These are phyloP conservation scores for Penicillium hesseltinei DNA, from an alignment of 2,329 filamentous ascomycete species.

Conservation along the genomic window DNA sequence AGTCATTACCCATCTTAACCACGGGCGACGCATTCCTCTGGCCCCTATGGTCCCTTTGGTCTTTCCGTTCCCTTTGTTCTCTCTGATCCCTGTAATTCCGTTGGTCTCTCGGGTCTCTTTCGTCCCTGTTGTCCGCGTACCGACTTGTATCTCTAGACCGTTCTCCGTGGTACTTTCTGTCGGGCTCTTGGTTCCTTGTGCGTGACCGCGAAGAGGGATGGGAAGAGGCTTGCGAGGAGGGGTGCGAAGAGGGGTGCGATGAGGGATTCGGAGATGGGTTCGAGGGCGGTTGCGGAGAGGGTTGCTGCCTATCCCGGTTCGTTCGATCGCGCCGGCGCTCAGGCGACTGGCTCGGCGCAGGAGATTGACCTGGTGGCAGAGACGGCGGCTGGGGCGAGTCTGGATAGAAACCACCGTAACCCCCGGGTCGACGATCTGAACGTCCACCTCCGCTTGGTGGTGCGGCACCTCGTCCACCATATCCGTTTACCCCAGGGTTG, in stretches of 20 bases:
- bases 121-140: not conserved
- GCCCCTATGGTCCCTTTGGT: conserved; percentile 16
- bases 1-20: conserved; percentile 9
- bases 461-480: conserved; percentile 24
- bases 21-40: conserved; percentile 21
- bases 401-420: conserved; percentile 45
- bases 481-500: conserved; percentile 35
- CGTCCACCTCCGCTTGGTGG: conserved; percentile 20
- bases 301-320: conserved; percentile 31
- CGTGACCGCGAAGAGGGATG: conserved; percentile 33
- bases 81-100: too few relatives aligned
- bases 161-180: conserved; percentile 30
- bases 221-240: conserved; percentile 18
- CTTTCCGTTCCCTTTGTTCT: not conserved
- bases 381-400: conserved; percentile 31
- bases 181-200: conserved; percentile 32
- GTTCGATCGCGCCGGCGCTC: conserved; percentile 34
- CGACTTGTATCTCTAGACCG: conserved; percentile 20
- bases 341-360: conserved; percentile 29
- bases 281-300: conserved; percentile 22
- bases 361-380: conserved; percentile 29
- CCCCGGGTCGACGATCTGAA: conserved; percentile 42
- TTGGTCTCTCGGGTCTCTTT: not conserved
- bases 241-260: not conserved
- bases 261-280: conserved; percentile 20